Percentiles rank a stretch among this genome's conserved stretches.
These are phyloP conservation scores for Halophytophthora batemanensis DNA, from an alignment of 352 stramenopile species.

Conservation along the genomic window DNA sequence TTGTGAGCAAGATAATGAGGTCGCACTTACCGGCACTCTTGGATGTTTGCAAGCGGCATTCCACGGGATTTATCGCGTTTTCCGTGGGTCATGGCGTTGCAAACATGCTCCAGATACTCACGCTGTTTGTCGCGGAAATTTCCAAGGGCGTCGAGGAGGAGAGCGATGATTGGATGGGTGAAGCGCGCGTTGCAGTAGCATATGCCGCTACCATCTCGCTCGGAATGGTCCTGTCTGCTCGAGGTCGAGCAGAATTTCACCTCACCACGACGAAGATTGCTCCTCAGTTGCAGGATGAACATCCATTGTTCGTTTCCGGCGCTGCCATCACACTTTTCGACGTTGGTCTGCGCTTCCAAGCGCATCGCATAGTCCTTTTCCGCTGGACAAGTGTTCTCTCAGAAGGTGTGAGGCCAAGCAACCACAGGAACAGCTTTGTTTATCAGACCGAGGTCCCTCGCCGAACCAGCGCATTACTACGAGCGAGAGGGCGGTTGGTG, in stretches of 20 bases:
- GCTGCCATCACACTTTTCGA: conserved; percentile 34
- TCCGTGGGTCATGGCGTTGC: conserved; percentile 38
- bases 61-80: conserved; percentile 35
- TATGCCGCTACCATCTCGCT: conserved; percentile 36
- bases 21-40: conserved; percentile 41
- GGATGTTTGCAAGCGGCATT: conserved; percentile 51
- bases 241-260: conserved; percentile 32
- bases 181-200: conserved; percentile 34
- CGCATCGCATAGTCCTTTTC: conserved; percentile 24
- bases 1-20: conserved; percentile 44
- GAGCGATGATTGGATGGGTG: conserved; percentile 10
- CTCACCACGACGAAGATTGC: conserved; percentile 16
- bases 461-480: conserved; percentile 26
- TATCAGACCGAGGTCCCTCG: conserved; percentile 22
- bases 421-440: conserved; percentile 22
- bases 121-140: conserved; percentile 34
- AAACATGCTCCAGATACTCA: conserved; percentile 46
- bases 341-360: conserved; percentile 34
- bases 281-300: conserved; percentile 21
- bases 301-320: conserved; percentile 17
- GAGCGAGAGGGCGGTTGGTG: conserved; percentile 22
- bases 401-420: conserved; percentile 1
- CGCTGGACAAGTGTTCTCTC: conserved; percentile 22
- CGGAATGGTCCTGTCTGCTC: conserved; percentile 25
- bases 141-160: conserved; percentile 26